Evolutionary conservation across 768 basidiomycete genomes (phyloP).

Genomic region (Tulasnella sp.): DNA sequence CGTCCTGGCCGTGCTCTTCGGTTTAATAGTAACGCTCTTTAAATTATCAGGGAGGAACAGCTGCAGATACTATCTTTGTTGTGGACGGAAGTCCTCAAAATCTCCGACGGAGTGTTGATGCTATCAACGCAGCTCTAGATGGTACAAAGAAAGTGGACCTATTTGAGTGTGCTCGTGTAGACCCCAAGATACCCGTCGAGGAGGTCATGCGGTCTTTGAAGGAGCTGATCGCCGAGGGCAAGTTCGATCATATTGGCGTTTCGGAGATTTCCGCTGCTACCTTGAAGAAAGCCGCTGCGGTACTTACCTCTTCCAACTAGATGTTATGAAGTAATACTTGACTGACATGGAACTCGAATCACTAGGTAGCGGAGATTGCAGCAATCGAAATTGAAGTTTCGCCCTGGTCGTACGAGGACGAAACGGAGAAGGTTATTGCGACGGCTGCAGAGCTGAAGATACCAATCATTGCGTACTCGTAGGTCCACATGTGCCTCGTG

Average conservation of each 20-base stretch:
- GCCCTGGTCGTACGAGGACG: slow-evolving; percentile 26
- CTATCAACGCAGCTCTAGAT: slow-evolving; percentile 34
- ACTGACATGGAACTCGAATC: neutral
- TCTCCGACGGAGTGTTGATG: slow-evolving; percentile 38
- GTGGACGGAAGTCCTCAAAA: slow-evolving; percentile 24
- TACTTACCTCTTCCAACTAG: slow-evolving; percentile 17
- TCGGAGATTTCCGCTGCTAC: slow-evolving; percentile 43
- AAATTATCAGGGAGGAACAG: slow-evolving; percentile 5
- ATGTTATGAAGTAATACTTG: neutral
- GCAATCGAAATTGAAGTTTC: slow-evolving; percentile 53
- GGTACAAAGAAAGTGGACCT: slow-evolving; percentile 48
- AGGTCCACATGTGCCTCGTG: neutral
- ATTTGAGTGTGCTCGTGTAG: slow-evolving; percentile 43
- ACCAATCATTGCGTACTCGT: slow-evolving; percentile 49
- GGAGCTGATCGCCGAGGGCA: slow-evolving; percentile 40
- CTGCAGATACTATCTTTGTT: neutral
- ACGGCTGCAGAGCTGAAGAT: slow-evolving; percentile 45
- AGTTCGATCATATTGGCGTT: slow-evolving; percentile 48
- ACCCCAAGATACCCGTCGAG: slow-evolving; percentile 35
- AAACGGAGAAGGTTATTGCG: slow-evolving; percentile 30
- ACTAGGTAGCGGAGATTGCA: slow-evolving; percentile 21
- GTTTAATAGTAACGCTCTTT: too few species aligned
- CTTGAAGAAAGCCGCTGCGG: slow-evolving; percentile 28
- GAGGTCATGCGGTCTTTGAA: slow-evolving; percentile 32
- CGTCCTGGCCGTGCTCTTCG: neutral